Evolutionary conservation across 768 basidiomycete genomes (phyloP), one percentile per base, ranked within the genome.

Genomic region (Harrya chromipes): DNA sequence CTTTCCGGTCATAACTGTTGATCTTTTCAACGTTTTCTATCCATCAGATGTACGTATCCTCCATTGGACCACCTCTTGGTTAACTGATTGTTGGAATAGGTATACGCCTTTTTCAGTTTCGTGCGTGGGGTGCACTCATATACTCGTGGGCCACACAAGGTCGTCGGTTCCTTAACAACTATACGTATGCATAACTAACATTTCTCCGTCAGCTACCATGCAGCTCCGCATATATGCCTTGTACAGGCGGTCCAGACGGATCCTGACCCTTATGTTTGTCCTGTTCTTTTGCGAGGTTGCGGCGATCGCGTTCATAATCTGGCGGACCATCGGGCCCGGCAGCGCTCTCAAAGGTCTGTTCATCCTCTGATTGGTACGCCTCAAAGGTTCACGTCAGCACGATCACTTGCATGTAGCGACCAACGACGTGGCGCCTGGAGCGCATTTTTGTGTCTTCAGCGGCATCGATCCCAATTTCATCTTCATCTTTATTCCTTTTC

Each of bases 61-160:
- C 19, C 16, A 26, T 27, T 12, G 3, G 11, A 24, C 11, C 10
- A 16, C 13, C 1, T 19, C 40, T 33, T 10, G 6, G 40, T 39
- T 26, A 17, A 33, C 14, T 58, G 23, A 60, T 6, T 7, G 16
- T 38, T 20, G 20, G 31, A 4, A 11, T 39, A 67, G 66, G 66
- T 21, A 50, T 56, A 43, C 58, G 40, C 6, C 59, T 69, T 34
- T 67, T 69, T 44, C 46, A 54, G 42, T 60, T 67, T 43, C 67
- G 67, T 37, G 63, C 65, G 26, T 67, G 66, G 67, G 66, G 66
- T 17, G 59, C 67, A 23, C 62, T 69, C 17, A 43, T 23, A 24
- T 67, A 61, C 29, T 56, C 67, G 14, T 69, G 66, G 66, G 54
- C 61, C 4, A 69, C 65, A 23, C 66, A 67, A 57, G 61, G 66